Conservation (phyloP, 352 stramenopile genomes). For the Pythium diclinum region DNA sequence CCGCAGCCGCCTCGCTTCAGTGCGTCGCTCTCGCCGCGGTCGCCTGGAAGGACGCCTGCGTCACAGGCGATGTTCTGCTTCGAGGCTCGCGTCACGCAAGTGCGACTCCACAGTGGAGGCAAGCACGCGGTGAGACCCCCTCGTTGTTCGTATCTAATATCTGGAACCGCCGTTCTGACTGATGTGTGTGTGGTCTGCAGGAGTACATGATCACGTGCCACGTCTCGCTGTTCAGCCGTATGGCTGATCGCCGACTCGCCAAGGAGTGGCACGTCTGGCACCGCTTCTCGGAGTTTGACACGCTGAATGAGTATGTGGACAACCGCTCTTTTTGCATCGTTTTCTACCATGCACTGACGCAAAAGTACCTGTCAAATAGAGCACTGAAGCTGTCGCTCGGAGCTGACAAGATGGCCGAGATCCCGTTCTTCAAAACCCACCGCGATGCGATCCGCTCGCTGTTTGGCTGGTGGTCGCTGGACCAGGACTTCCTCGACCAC, state of each 20-base stretch:
- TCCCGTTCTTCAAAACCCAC: constrained; percentile 55
- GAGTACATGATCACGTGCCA: constrained; percentile 67
- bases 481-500: constrained; percentile 59
- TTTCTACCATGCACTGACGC: not conserved
- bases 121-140: constrained; percentile 46
- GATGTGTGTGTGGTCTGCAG: constrained; percentile 18
- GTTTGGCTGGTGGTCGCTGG: constrained; percentile 43
- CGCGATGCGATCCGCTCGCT: constrained; percentile 49
- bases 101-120: constrained; percentile 37
- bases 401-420: constrained; percentile 34
- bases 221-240: constrained; percentile 52
- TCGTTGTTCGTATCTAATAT: not conserved
- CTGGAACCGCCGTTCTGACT: not conserved
- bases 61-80: constrained; percentile 31
- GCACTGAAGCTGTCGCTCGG: constrained; percentile 44
- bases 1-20: constrained; percentile 41
- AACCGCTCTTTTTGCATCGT: not conserved
- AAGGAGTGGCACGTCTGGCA: constrained; percentile 70
- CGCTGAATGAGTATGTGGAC: constrained; percentile 42
- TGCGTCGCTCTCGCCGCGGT: constrained; percentile 39
- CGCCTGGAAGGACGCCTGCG: constrained; percentile 4
- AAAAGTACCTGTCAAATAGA: constrained; percentile 12
- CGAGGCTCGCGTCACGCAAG: constrained; percentile 25
- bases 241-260: constrained; percentile 37
- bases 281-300: constrained; percentile 63